Percentiles rank a stretch among this genome's conserved stretches.
Conservation (phyloP, 352 stramenopile species). For the Globisporangium polare region DNA sequence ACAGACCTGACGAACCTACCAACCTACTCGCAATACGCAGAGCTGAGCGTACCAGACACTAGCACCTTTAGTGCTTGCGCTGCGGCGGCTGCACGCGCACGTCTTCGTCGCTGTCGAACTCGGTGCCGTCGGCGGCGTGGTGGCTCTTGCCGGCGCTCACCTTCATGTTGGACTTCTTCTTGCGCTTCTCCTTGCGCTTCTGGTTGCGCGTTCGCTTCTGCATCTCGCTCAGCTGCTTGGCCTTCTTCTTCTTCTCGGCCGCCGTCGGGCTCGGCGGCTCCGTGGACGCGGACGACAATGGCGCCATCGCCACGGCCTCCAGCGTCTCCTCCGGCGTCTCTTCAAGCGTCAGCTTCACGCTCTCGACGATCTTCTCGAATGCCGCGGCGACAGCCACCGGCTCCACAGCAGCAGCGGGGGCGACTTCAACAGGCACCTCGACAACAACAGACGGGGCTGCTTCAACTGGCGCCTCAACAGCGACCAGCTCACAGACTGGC, state of each 20-base stretch:
- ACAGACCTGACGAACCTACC: not conserved
- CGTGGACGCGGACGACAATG: not conserved
- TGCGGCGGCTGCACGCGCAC: constrained; percentile 13
- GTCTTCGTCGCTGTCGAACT: constrained; percentile 23
- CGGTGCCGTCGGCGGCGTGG: constrained; percentile 12
- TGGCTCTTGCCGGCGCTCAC: constrained; percentile 27
- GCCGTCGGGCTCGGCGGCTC: constrained; percentile 11
- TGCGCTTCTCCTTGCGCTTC: constrained; percentile 74
- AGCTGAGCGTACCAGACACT: too few species aligned
- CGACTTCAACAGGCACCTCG: not conserved
- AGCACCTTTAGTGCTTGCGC: constrained; percentile 11
- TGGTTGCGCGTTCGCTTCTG: constrained; percentile 71
- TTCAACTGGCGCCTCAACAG: not conserved
- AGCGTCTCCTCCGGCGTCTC: not conserved
- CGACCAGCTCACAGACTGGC: not conserved
- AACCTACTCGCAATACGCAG: not conserved
- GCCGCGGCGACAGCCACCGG: constrained; percentile 1
- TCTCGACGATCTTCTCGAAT: constrained; percentile 19
- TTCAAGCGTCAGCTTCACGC: constrained; percentile 16
- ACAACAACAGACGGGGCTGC: not conserved
- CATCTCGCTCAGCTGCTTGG: constrained; percentile 37
- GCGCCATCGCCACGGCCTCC: not conserved
- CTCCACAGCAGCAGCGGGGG: not conserved
- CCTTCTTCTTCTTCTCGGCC: constrained; percentile 16
- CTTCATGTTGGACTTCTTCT: constrained; percentile 60